phyloP scores from a whole-genome alignment of 2,329 filamentous ascomycete species.

The Cladophialophora chaetospira region DNA sequence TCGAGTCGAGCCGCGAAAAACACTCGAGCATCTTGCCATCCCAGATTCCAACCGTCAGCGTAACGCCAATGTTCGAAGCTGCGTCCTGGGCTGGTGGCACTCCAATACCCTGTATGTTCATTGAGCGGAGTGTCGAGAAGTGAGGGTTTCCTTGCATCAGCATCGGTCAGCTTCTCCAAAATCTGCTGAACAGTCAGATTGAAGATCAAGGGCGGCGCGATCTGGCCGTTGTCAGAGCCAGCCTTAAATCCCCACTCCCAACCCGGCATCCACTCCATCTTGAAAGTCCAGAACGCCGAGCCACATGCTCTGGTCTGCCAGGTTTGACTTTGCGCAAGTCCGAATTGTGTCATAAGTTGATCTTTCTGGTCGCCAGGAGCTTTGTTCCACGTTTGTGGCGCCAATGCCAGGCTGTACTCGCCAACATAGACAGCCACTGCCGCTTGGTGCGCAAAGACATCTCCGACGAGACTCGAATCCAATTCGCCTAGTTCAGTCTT shows the following conservation, averaged over 20 bases:
- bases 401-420: conserved; percentile 61
- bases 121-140: conserved; percentile 42
- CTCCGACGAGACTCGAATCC: conserved; percentile 43
- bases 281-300: conserved; percentile 62
- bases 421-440: conserved; percentile 57
- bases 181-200: conserved; percentile 43
- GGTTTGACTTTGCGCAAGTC: conserved; percentile 48
- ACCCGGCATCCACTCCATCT: conserved; percentile 64
- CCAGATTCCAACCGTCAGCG: conserved; percentile 57
- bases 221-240: conserved; percentile 50
- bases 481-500: conserved; percentile 48
- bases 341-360: conserved; percentile 45
- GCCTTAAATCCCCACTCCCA: conserved; percentile 63
- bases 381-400: conserved; percentile 54
- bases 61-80: conserved; percentile 58
- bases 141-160: conserved; percentile 43
- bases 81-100: conserved; percentile 45
- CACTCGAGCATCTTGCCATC: conserved; percentile 55
- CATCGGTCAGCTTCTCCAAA: conserved; percentile 40
- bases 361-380: conserved; percentile 44
- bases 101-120: conserved; percentile 56
- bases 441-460: conserved; percentile 50
- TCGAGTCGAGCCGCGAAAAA: conserved; percentile 53
- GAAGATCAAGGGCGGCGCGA: conserved; percentile 45
- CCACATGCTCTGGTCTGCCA: conserved; percentile 56